A percentile compares a stretch with the other conserved stretches of the same genome.
Evolutionary conservation across 305 asterid genomes (phyloP).

Genomic region (Striga hermonthica): DNA sequence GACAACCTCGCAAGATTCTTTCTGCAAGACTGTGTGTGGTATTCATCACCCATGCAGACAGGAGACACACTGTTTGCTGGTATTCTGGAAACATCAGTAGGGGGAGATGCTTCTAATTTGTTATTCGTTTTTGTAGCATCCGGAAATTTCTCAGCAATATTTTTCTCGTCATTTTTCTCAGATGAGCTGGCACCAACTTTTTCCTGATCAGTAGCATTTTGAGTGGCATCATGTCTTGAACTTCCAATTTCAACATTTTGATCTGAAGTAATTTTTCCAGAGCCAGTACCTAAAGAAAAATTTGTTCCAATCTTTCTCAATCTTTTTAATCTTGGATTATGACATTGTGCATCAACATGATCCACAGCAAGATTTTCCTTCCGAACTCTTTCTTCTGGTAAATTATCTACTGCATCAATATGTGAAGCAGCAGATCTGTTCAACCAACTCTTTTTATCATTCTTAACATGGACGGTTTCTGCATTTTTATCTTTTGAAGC

Average conservation of each 20-base stretch:
- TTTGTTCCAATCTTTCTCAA: slow-evolving; percentile 27
- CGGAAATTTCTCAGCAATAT: slow-evolving; percentile 33
- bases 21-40: slow-evolving; percentile 68
- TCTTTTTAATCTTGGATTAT: slow-evolving; percentile 41
- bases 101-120: slow-evolving; percentile 44
- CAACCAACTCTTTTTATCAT: slow-evolving; percentile 32
- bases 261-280: slow-evolving; percentile 4
- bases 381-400: slow-evolving; percentile 38
- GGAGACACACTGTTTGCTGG: slow-evolving; percentile 56
- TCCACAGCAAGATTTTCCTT: slow-evolving; percentile 30
- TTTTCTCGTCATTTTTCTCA: slow-evolving; percentile 32
- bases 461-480: no score
- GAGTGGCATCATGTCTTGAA: slow-evolving; percentile 29
- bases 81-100: slow-evolving; percentile 49
- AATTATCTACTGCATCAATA: slow-evolving; percentile 31
- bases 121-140: slow-evolving; percentile 36
- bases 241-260: slow-evolving; percentile 25
- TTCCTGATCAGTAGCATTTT: slow-evolving; percentile 25
- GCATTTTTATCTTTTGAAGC: slow-evolving; percentile 26
- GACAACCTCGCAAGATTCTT: slow-evolving; percentile 45
- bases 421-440: slow-evolving; percentile 23
- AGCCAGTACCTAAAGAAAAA: slow-evolving; percentile 10
- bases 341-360: slow-evolving; percentile 30
- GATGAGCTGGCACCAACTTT: slow-evolving; percentile 28
- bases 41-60: slow-evolving; percentile 92